phyloP scores from a whole-genome alignment of 768 basidiomycete species.

The Coprinellus micaceus region DNA sequence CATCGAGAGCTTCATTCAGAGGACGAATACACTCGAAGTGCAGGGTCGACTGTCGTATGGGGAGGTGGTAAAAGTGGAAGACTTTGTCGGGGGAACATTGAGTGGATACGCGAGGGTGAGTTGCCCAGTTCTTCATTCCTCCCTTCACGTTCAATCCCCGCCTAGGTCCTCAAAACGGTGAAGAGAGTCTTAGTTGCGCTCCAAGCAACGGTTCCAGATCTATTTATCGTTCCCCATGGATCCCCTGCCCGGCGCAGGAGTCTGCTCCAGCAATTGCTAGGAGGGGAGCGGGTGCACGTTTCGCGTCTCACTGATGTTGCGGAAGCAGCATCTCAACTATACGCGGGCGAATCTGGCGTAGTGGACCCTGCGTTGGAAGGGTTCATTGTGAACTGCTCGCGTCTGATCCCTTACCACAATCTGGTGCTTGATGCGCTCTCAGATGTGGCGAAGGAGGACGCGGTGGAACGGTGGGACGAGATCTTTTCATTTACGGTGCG shows the following conservation, averaged over 20 bases:
- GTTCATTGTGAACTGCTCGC: conserved; percentile 25
- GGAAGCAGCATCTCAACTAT: conserved; percentile 30
- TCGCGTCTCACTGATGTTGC: conserved; percentile 24
- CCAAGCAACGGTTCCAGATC: conserved; percentile 33
- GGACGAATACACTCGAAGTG: conserved; percentile 31
- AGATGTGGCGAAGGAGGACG: conserved; percentile 2
- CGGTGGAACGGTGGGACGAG: conserved; percentile 21
- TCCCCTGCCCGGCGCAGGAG: conserved; percentile 20
- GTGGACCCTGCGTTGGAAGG: conserved; percentile 22
- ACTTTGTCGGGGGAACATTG: conserved; percentile 29
- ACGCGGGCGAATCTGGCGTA: conserved; percentile 14
- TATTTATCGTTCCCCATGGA: conserved; percentile 29
- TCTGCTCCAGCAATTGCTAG: conserved; percentile 29
- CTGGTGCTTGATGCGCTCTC: conserved; percentile 18
- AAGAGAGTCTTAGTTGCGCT: conserved; percentile 31
- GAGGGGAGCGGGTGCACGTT: conserved; percentile 29
- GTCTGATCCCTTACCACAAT: conserved; percentile 25
- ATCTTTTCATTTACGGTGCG: conserved; percentile 25
- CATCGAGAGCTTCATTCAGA: conserved; percentile 32
- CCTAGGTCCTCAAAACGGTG: conserved; percentile 34
- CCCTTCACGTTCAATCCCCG: no score
- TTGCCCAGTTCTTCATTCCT: background rate
- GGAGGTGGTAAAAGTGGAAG: conserved; percentile 37
- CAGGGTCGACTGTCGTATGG: conserved; percentile 33
- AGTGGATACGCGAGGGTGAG: conserved; percentile 34